phyloP scores from a whole-genome alignment of 495 filamentous ascomycete species.

The Pseudevernia furfuracea region DNA sequence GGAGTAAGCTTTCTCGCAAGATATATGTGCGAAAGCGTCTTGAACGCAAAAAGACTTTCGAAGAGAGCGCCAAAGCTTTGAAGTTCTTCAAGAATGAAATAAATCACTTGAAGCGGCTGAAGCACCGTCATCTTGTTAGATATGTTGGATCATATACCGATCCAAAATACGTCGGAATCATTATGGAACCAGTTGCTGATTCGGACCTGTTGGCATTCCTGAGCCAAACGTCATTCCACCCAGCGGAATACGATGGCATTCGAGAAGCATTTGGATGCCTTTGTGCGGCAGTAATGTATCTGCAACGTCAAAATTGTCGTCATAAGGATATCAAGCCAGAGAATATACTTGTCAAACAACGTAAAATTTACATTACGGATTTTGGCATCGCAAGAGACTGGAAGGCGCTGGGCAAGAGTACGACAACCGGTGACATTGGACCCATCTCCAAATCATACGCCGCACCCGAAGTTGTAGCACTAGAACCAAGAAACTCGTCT shows the following conservation, averaged over 20 bases:
- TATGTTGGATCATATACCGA: conserved; percentile 24
- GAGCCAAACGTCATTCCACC: conserved; percentile 11
- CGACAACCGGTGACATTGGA: conserved; percentile 13
- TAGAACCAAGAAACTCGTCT: conserved; percentile 16
- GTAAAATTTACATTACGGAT: conserved; percentile 19
- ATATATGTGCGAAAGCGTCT: conserved; percentile 11
- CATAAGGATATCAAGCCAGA: conserved; percentile 20
- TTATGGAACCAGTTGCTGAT: conserved; percentile 21
- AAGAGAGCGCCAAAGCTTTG: background rate
- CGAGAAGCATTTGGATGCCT: conserved; percentile 19
- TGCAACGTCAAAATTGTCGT: conserved; percentile 23
- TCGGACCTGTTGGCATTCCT: conserved; percentile 20
- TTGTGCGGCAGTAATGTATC: conserved; percentile 19
- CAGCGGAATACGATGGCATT: conserved; percentile 5
- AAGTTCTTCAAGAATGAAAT: conserved; percentile 19
- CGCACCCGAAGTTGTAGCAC: conserved; percentile 18
- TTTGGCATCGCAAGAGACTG: conserved; percentile 22
- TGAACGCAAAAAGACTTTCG: background rate
- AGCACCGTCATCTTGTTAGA: conserved; percentile 22
- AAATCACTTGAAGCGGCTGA: conserved; percentile 11
- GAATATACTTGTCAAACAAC: conserved; percentile 16
- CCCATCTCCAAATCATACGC: conserved; percentile 18
- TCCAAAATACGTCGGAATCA: conserved; percentile 18
- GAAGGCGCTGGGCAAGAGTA: conserved; percentile 9
- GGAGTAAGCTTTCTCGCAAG: conserved; percentile 12